Evolutionary conservation across 352 stramenopile genomes (phyloP).

Genomic region (Albugo candida): DNA sequence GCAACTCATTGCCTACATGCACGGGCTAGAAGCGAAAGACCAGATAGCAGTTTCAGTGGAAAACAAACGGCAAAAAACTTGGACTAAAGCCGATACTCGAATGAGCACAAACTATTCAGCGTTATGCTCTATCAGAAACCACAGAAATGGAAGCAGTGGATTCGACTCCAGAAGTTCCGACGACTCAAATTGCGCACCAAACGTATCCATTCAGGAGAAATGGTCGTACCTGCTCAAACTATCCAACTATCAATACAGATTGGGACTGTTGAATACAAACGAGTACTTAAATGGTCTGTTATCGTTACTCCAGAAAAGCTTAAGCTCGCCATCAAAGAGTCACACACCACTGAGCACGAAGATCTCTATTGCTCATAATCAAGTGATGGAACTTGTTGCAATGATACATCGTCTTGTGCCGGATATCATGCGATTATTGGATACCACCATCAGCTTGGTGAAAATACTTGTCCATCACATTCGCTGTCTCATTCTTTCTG

Average conservation of each 20-base stretch:
- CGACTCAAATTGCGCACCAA: neutral
- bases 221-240: constrained; percentile 71
- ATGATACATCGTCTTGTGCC: constrained; percentile 51
- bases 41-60: neutral
- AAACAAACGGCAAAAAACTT: too few species aligned
- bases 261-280: constrained; percentile 42
- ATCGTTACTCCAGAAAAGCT: constrained; percentile 55
- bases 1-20: constrained; percentile 55
- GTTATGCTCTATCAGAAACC: too few species aligned
- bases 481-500: constrained; percentile 47
- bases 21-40: constrained; percentile 6
- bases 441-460: constrained; percentile 37
- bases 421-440: constrained; percentile 36
- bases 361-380: constrained; percentile 40
- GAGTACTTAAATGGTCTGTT: constrained; percentile 65
- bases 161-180: too few species aligned
- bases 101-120: too few species aligned
- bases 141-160: too few species aligned
- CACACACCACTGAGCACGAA: too few species aligned
- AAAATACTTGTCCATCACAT: constrained; percentile 65
- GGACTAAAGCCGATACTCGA: too few species aligned
- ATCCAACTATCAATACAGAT: constrained; percentile 65
- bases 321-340: constrained; percentile 22
- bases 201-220: constrained; percentile 41
- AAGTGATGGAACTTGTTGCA: constrained; percentile 50